Base-by-base conservation (phyloP, 192 early-diverging fungal genomes). In the Podila verticillata region DNA sequence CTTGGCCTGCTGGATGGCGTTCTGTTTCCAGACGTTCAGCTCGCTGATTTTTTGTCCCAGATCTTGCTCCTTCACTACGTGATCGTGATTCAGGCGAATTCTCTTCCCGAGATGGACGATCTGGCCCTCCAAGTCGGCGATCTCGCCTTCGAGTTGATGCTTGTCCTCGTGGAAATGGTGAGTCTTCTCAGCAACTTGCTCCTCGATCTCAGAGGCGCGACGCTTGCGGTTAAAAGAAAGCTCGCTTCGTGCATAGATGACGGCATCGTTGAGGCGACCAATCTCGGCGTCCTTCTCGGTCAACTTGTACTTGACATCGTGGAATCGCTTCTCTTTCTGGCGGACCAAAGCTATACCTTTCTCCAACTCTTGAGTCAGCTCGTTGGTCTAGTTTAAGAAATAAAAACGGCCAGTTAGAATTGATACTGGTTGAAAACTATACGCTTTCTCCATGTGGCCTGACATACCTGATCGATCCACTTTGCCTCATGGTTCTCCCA, bases 401-500 rank as follows among this genome's bases (percentile, higher is more conserved):
- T 22, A 31, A 0, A n/a, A 48, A 3, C 15, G 22, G 47, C 19
- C 7, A 47, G 66, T 24, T 31, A 39, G 19, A 20, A 60, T 36
- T 29, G 19, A n/a, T 57, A n/a, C 26, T 56, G 17, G 51, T 29
- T 0, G 7, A 47, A 39, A 6, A 51, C 20, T 35, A 35, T 9
- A 29, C 9, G n/a, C 17, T n/a, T 30, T 24, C 24, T 63, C 15
- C n/a, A 30, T 22, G 26, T 4, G 31, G 5, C 1, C 15, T 35
- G 20, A 15, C 39, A 44, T 44, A 67, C 75, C 68, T 70, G 66
- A 19, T 26, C 34, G 0, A 78, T 47, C 75, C 75, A 79, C 17
- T 36, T 32, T 13, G 61, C 68, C 36, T 79, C 75, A 36, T 79
- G 75, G 12, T 72, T 48, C 35, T 67, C 60, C 75, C 75, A 79